Evolutionary conservation across 495 filamentous ascomycete genomes (phyloP).

Genomic region (Ramalina intermedia): DNA sequence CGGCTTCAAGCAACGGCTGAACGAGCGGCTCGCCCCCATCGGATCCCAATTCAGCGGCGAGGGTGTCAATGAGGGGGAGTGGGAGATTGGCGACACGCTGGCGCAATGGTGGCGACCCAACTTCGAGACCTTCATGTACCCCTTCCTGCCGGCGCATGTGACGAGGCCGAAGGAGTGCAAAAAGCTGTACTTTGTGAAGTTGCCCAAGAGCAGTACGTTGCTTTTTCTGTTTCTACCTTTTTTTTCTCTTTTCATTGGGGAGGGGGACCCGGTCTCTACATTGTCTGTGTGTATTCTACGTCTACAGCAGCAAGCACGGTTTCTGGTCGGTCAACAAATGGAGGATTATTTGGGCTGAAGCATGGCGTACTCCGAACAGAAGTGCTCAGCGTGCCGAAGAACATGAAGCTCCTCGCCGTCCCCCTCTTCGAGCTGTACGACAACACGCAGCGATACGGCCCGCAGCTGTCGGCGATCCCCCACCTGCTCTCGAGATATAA

Average conservation of each 20-base stretch:
- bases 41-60: conserved; percentile 77
- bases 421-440: conserved; percentile 96
- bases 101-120: conserved; percentile 98
- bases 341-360: background rate
- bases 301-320: conserved; percentile 1
- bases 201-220: conserved; percentile 74
- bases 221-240: too few relatives aligned
- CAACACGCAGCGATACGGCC: conserved; percentile 87
- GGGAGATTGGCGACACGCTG: conserved; percentile 86
- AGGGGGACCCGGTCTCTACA: background rate
- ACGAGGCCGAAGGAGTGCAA: conserved; percentile 98
- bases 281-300: background rate
- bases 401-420: conserved; percentile 97
- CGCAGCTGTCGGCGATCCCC: conserved; percentile 89
- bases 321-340: too few relatives aligned
- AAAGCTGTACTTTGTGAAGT: conserved; percentile 92
- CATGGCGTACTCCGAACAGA: conserved; percentile 34
- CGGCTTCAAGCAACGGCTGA: conserved; percentile 82
- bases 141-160: conserved; percentile 87
- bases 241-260: too few relatives aligned
- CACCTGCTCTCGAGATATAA: conserved; percentile 88
- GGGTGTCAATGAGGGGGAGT: conserved; percentile 65
- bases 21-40: conserved; percentile 83
- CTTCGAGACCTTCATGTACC: conserved; percentile 99
- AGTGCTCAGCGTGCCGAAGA: conserved; percentile 94